Base-by-base conservation (phyloP, 1,284 basidiomycete genomes). In the Ganoderma boninense region DNA sequence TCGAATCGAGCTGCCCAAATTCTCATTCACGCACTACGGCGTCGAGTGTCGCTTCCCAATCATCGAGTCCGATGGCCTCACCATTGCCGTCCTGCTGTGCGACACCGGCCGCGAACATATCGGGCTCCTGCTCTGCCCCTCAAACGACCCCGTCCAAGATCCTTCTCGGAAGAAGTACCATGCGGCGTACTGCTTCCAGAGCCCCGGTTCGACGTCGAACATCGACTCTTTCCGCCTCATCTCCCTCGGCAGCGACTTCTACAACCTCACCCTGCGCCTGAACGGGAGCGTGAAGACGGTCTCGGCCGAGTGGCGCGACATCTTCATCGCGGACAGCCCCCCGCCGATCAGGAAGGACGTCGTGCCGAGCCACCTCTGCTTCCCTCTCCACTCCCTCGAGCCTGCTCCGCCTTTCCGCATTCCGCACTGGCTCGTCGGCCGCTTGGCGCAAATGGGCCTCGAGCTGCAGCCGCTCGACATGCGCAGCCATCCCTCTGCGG, bases 41-140 rank as follows among this genome's bases (percentile, higher is more conserved):
- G 1, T 64, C 16, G 54, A 63, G 26, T 57, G 61, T 32, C 62
- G 52, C 8, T 54, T 68, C 20, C 66, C 66, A 1, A 26, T 68
- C 52, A 44, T 68, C 54, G 60, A 68, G 44, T 35, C 26, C 0
- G 38, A 59, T 1, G 66, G 42, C 4, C 11, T 64, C 52, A 59
- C 62, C 29, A 20, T 68, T 42, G 66, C 66, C 6, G 62, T 68
- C 20, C 62, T 68, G 20, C 20, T 68, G 2, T 68, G 52, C 40
- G 52, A 68, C 2, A 32, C 54, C 16, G 54, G 20, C 35, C 1
- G 20, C 5, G 26, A n/a, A 8, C 54, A 68, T 49, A 5, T 68
- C 13, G 66, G 66, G n/a, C 66, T 68, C n/a, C n/a, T 62, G 26
- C 66, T 68, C 14, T 40, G 64, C 3, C 61, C 61, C 3, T 57